Conservation (phyloP, 345 rosid genomes). For the Pugionium dolabratum region DNA sequence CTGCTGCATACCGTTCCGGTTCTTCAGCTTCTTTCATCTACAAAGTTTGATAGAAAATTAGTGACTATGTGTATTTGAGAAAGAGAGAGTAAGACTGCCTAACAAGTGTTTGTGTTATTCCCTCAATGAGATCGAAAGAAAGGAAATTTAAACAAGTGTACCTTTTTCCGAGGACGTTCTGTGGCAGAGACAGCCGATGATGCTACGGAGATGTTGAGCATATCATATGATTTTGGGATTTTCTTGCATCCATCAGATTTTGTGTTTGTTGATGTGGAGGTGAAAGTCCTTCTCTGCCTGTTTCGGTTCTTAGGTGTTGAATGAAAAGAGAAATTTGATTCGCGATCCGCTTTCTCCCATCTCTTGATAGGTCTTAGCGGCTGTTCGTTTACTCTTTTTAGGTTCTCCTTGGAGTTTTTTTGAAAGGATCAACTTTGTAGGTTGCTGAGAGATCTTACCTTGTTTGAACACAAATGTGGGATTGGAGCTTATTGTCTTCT, state of each 20-base stretch:
- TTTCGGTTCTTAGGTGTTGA: slow-evolving; percentile 41
- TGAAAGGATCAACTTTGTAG: slow-evolving; percentile 15
- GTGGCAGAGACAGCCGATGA: slow-evolving; percentile 31
- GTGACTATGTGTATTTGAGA: not conserved
- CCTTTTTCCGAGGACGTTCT: slow-evolving; percentile 55
- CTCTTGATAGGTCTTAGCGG: slow-evolving; percentile 37
- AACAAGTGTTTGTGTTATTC: slow-evolving; percentile 10
- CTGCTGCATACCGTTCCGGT: slow-evolving; percentile 44
- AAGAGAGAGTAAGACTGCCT: not conserved
- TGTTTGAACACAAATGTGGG: slow-evolving; percentile 17
- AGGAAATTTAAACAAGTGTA: slow-evolving; percentile 22
- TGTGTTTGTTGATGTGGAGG: slow-evolving; percentile 41
- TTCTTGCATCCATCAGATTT: slow-evolving; percentile 33
- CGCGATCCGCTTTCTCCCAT: slow-evolving; percentile 41
- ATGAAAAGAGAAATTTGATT: slow-evolving; percentile 41
- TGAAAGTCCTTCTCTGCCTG: slow-evolving; percentile 54
- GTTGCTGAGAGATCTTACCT: slow-evolving; percentile 30
- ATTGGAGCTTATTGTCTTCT: slow-evolving; percentile 31
- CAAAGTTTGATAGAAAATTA: not conserved
- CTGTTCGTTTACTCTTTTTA: slow-evolving; percentile 23
- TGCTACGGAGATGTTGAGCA: not conserved
- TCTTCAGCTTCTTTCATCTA: slow-evolving; percentile 28
- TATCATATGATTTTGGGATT: slow-evolving; percentile 6
- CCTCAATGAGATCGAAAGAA: not conserved
- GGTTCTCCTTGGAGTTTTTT: slow-evolving; percentile 34